A percentile compares a stretch with the other conserved stretches of the same genome.
Evolutionary conservation across 2,329 filamentous ascomycete species (phyloP).

Genomic region (Phialophora tarda): DNA sequence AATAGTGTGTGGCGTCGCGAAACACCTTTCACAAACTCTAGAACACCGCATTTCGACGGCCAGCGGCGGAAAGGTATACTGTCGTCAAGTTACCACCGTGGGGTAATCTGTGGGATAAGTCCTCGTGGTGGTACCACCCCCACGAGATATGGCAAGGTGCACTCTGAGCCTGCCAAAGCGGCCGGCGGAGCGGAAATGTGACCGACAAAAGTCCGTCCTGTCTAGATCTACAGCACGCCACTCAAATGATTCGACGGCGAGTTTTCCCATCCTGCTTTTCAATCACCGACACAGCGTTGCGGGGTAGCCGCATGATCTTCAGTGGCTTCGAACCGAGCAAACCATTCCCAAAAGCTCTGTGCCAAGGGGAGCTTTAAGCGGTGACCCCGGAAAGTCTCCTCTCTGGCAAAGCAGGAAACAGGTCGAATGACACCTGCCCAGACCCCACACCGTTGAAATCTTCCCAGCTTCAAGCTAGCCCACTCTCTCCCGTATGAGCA

Average conservation of each 20-base stretch:
- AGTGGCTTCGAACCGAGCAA: neutral
- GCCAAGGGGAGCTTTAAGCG: neutral
- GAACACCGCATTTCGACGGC: neutral
- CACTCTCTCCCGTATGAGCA: neutral
- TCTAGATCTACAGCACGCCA: neutral
- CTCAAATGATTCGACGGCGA: neutral
- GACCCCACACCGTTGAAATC: slow-evolving; percentile 14
- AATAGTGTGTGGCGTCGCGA: neutral
- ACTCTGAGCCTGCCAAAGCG: neutral
- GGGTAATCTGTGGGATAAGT: neutral
- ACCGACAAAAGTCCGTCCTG: slow-evolving; percentile 11
- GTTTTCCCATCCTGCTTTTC: slow-evolving; percentile 4
- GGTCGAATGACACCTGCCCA: slow-evolving; percentile 21
- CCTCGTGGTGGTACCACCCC: neutral
- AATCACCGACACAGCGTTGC: slow-evolving; percentile 20
- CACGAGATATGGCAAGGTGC: neutral
- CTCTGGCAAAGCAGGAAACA: neutral
- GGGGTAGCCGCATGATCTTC: slow-evolving; percentile 11
- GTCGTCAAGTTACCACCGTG: neutral
- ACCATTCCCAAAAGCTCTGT: neutral
- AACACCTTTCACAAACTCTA: neutral
- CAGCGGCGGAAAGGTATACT: neutral
- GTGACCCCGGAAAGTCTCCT: slow-evolving; percentile 1
- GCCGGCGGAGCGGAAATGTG: neutral
- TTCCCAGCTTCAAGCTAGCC: slow-evolving; percentile 5